These are phyloP conservation scores for Fusarium abutilonis DNA, from an alignment of 2,329 filamentous ascomycete genomes.

Conservation along the genomic window DNA sequence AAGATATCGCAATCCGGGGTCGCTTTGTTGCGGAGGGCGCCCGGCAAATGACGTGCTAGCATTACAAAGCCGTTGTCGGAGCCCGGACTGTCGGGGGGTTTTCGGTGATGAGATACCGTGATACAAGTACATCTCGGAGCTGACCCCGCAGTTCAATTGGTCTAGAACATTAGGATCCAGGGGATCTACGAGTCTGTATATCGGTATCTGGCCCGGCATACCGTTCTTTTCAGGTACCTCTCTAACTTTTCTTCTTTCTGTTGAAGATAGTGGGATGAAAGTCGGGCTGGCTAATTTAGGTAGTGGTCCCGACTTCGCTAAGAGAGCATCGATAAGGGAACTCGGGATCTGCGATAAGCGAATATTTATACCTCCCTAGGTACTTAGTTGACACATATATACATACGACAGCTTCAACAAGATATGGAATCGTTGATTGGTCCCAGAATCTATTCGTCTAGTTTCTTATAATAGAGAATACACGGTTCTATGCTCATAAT, in stretches of 20 bases:
- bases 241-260: slow-evolving; percentile 16
- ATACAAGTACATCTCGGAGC: slow-evolving; percentile 29
- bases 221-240: slow-evolving; percentile 14
- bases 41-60: slow-evolving; percentile 46
- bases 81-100: slow-evolving; percentile 33
- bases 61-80: slow-evolving; percentile 47
- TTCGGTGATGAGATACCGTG: slow-evolving; percentile 20
- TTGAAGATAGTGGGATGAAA: neutral
- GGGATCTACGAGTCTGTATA: neutral
- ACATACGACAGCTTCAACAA: neutral
- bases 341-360: slow-evolving; percentile 23
- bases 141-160: slow-evolving; percentile 5
- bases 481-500: slow-evolving; percentile 12
- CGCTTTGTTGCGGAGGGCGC: slow-evolving; percentile 33
- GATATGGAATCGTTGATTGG: neutral
- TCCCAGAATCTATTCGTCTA: neutral
- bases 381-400: neutral
- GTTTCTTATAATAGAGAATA: slow-evolving; percentile 11
- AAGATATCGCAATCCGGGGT: slow-evolving; percentile 44
- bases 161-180: neutral
- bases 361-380: too few species aligned
- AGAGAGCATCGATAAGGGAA: slow-evolving; percentile 9
- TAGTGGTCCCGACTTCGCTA: slow-evolving; percentile 11
- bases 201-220: slow-evolving; percentile 20
- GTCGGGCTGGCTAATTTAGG: neutral